Evolutionary conservation across 257 asterid genomes (phyloP).

Genomic region (Striga asiatica): DNA sequence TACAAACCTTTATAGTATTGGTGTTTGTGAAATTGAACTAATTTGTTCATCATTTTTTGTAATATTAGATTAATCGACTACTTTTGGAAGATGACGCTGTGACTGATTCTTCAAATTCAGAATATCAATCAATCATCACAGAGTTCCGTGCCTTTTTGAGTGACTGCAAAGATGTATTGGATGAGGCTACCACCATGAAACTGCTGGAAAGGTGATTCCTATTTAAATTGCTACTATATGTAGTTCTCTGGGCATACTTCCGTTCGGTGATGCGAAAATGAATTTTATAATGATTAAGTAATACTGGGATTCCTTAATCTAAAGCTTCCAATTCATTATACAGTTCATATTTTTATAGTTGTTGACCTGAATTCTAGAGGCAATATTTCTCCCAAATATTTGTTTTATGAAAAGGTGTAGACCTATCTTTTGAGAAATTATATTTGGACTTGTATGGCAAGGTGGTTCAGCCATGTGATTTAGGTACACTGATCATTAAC

Average conservation of each 20-base stretch:
- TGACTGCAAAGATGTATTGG: slow-evolving; percentile 92
- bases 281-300: not conserved
- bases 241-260: not conserved
- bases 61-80: slow-evolving; percentile 68
- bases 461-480: slow-evolving; percentile 1
- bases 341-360: not conserved
- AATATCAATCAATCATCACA: slow-evolving; percentile 58
- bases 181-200: slow-evolving; percentile 93
- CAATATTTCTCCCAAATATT: not conserved
- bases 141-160: slow-evolving; percentile 91
- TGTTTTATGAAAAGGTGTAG: not conserved
- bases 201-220: slow-evolving; percentile 77
- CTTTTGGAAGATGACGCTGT: slow-evolving; percentile 76
- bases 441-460: slow-evolving; percentile 12
- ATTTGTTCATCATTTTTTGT: not conserved
- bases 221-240: slow-evolving; percentile 9
- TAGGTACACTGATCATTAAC: slow-evolving; percentile 5
- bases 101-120: slow-evolving; percentile 42
- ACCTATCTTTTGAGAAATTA: slow-evolving; percentile 6
- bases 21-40: not conserved
- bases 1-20: not conserved
- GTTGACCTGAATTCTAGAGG: not conserved
- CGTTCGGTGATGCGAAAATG: slow-evolving; percentile 7
- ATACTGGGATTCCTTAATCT: not conserved
- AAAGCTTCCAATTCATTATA: slow-evolving; percentile 11